phyloP scores from a whole-genome alignment of 164 flowering plant genomes.

The Nymphaea thermarum region DNA sequence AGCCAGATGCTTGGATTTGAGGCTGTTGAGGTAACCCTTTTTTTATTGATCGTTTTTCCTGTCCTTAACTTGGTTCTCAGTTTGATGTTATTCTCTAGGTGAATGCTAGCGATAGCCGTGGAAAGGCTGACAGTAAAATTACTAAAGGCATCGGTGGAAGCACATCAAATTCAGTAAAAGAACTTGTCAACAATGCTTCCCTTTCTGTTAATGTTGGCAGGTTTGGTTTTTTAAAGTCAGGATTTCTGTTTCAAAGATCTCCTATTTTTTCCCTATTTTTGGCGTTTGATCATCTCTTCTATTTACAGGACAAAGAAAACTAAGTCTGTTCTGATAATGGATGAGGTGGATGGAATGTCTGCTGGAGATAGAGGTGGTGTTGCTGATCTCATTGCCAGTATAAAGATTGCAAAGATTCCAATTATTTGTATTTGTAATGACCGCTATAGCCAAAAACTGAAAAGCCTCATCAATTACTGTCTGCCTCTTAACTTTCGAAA shows the following conservation, averaged over 20 bases:
- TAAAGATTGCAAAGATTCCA: slow-evolving; percentile 87
- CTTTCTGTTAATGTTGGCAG: slow-evolving; percentile 41
- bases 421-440: slow-evolving; percentile 97
- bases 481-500: slow-evolving; percentile 71
- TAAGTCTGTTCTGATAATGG: slow-evolving; percentile 87
- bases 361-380: slow-evolving; percentile 99
- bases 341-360: slow-evolving; percentile 99
- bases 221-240: slow-evolving; percentile 15
- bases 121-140: slow-evolving; percentile 85
- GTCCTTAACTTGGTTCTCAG: background rate
- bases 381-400: slow-evolving; percentile 94
- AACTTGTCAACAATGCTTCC: slow-evolving; percentile 82
- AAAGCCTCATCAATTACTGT: slow-evolving; percentile 85
- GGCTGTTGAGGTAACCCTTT: slow-evolving; percentile 52
- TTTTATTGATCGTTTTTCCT: background rate
- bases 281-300: background rate
- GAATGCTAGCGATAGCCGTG: slow-evolving; percentile 99
- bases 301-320: slow-evolving; percentile 53
- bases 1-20: slow-evolving; percentile 88
- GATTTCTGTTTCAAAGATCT: background rate
- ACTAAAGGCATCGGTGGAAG: slow-evolving; percentile 82
- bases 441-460: slow-evolving; percentile 91
- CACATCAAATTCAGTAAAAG: slow-evolving; percentile 87
- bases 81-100: slow-evolving; percentile 36
- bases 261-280: background rate